Conservation (phyloP, 1,284 basidiomycete species). For the Bothia castanella region DNA sequence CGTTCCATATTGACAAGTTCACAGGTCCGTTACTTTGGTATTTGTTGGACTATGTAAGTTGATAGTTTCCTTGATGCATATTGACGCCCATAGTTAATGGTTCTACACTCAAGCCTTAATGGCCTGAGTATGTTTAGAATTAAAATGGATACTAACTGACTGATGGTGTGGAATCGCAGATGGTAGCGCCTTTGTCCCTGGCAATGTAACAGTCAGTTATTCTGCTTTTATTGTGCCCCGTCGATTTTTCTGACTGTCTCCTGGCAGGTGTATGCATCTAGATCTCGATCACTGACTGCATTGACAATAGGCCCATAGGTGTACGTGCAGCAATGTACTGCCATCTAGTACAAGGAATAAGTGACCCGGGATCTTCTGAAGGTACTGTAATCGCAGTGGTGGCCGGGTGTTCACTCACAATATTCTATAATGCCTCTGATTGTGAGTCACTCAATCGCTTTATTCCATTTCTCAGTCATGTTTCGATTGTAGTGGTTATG, state of each 20-base stretch:
- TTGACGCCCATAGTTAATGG: neutral
- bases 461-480: neutral
- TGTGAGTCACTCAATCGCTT: neutral
- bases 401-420: too few species aligned
- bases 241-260: neutral
- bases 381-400: too few species aligned
- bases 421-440: neutral
- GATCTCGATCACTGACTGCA: neutral
- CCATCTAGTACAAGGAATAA: too few species aligned
- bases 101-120: neutral
- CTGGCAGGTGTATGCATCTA: neutral
- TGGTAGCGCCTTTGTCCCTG: neutral
- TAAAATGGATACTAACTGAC: too few species aligned
- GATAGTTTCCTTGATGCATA: neutral
- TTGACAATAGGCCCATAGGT: neutral
- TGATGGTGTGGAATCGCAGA: neutral
- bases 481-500: neutral
- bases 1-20: neutral
- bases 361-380: too few species aligned
- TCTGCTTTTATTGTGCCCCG: too few species aligned
- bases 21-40: neutral
- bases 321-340: neutral
- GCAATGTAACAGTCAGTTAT: neutral
- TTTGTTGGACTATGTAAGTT: neutral
- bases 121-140: neutral